A percentile compares a stretch with the other conserved stretches of the same genome.
These are phyloP conservation scores for Microbotryum scabiosae DNA, from an alignment of 1,284 basidiomycete species.

Conservation along the genomic window DNA sequence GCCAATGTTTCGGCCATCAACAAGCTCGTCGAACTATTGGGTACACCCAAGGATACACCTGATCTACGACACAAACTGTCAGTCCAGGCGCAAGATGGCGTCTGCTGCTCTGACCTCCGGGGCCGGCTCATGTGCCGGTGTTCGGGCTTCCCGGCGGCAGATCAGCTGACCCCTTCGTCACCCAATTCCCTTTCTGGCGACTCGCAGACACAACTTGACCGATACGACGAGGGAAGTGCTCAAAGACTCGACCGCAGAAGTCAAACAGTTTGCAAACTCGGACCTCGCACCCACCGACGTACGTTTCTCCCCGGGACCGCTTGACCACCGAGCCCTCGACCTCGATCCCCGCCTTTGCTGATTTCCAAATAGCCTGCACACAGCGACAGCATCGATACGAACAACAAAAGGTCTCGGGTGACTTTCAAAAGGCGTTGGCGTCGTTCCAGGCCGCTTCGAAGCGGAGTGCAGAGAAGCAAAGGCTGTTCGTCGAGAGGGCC, in stretches of 20 bases:
- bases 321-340: background rate
- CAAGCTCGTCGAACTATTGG: conserved; percentile 83
- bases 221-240: conserved; percentile 90
- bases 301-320: conserved; percentile 34
- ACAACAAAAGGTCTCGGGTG: conserved; percentile 79
- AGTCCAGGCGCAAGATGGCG: conserved; percentile 38
- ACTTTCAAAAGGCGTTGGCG: conserved; percentile 79
- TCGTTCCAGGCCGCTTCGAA: conserved; percentile 88
- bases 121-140: background rate
- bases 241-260: conserved; percentile 82
- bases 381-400: conserved; percentile 41
- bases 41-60: conserved; percentile 66
- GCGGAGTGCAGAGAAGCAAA: conserved; percentile 74
- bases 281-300: conserved; percentile 53
- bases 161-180: background rate
- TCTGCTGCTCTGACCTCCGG: background rate
- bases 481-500: conserved; percentile 71
- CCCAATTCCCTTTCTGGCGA: background rate
- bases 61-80: conserved; percentile 68
- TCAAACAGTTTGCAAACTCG: conserved; percentile 71
- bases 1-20: conserved; percentile 91
- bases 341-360: background rate
- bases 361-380: background rate
- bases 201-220: conserved; percentile 60
- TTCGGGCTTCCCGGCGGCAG: background rate